Conservation (phyloP, 306 rosid species). For the Purshia tridentata region DNA sequence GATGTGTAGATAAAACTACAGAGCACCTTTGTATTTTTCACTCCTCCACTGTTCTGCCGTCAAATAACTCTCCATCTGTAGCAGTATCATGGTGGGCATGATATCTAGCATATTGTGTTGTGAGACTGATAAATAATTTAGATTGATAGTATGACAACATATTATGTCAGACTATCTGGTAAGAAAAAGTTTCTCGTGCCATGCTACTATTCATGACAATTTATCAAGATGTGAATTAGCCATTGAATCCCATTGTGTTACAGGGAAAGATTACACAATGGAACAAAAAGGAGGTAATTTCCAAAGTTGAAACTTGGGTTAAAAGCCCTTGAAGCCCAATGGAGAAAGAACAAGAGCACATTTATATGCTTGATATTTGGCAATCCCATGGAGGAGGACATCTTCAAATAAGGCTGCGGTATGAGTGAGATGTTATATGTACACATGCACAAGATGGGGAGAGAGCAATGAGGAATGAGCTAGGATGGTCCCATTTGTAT, state of each 20-base stretch:
- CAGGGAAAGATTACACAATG: not conserved
- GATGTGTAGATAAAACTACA: not conserved
- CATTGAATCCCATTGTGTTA: not conserved
- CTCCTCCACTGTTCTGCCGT: not conserved
- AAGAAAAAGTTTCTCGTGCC: no score
- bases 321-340: not conserved
- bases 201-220: not conserved
- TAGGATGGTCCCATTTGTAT: slow-evolving; percentile 8
- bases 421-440: not conserved
- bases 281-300: not conserved
- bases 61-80: not conserved
- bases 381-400: not conserved
- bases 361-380: not conserved
- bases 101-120: no score
- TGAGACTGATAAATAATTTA: no score
- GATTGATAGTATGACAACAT: no score
- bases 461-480: not conserved
- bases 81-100: not conserved
- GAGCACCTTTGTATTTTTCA: not conserved
- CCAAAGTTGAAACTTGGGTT: not conserved
- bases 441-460: slow-evolving; percentile 11
- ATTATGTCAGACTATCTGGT: no score
- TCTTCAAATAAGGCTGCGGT: not conserved
- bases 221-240: not conserved
- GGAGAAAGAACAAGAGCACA: not conserved